Conservation (phyloP, 2,329 filamentous ascomycete genomes). For the Emergomyces africanus region DNA sequence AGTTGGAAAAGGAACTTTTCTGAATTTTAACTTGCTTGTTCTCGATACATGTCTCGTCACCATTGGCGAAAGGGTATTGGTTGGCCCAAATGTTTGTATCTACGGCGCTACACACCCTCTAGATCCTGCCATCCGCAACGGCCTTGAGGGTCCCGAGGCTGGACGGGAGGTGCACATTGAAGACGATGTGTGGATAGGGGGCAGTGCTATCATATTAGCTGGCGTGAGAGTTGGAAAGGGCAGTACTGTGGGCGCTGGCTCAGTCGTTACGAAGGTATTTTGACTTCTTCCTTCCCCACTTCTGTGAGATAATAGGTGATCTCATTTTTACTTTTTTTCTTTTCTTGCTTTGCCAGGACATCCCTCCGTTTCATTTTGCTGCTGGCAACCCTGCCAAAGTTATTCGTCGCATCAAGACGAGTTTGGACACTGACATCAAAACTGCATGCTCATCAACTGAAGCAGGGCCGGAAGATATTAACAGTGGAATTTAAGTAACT, state of each 20-base stretch:
- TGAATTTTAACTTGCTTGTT: constrained; percentile 63
- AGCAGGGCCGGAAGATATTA: not conserved
- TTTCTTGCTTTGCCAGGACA: constrained; percentile 17
- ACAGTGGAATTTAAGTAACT: not conserved
- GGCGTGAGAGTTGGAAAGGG: constrained; percentile 68
- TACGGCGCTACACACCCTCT: constrained; percentile 64
- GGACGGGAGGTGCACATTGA: constrained; percentile 62
- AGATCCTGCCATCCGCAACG: constrained; percentile 60
- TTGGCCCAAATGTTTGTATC: constrained; percentile 65
- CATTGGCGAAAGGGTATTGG: constrained; percentile 61
- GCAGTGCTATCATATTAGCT: constrained; percentile 55
- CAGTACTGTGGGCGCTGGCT: constrained; percentile 61
- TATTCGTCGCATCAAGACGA: constrained; percentile 25
- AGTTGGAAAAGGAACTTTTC: constrained; percentile 56
- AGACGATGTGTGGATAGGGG: constrained; percentile 70
- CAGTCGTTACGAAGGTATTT: constrained; percentile 60
- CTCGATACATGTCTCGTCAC: constrained; percentile 63
- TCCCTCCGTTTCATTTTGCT: constrained; percentile 28
- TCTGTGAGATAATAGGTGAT: not conserved
- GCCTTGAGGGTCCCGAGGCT: constrained; percentile 57
- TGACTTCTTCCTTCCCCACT: not conserved
- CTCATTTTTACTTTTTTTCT: not conserved
- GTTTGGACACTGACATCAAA: not conserved
- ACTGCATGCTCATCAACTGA: not conserved
- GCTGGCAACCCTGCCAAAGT: constrained; percentile 27